Percentiles rank a stretch among this genome's conserved stretches.
These are phyloP conservation scores for Ophiostoma perfectum DNA, from an alignment of 2,329 filamentous ascomycete species.

Conservation along the genomic window DNA sequence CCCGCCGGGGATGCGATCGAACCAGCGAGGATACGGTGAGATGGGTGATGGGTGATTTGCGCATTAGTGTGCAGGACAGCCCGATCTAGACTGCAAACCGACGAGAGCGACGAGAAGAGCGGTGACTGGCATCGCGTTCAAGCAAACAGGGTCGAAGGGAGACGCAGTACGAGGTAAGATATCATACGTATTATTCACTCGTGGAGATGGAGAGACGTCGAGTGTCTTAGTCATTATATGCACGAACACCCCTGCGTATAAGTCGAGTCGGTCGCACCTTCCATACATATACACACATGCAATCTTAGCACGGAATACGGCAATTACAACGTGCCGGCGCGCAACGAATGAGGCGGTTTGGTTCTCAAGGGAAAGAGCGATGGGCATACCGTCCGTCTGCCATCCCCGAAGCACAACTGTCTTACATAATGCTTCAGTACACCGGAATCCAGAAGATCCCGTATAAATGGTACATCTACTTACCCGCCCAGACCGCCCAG, in stretches of 20 bases:
- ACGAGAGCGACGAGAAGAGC: not conserved
- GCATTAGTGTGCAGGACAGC: not conserved
- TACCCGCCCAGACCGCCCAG: too few relatives aligned
- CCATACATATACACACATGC: not conserved
- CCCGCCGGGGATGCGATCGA: not conserved
- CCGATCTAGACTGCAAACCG: not conserved
- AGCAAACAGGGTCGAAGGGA: not conserved
- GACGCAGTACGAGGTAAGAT: not conserved
- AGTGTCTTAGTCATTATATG: conserved; percentile 2
- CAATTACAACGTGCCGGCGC: not conserved
- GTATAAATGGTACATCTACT: too few relatives aligned
- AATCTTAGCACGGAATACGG: not conserved
- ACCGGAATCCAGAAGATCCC: too few relatives aligned
- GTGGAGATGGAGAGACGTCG: not conserved
- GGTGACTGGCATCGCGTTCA: not conserved
- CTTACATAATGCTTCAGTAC: not conserved
- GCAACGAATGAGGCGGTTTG: not conserved
- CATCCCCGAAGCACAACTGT: not conserved
- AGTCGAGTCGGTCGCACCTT: conserved; percentile 7
- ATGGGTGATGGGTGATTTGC: not conserved
- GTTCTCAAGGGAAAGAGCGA: not conserved
- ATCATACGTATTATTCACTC: too few relatives aligned
- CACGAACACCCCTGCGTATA: conserved; percentile 2
- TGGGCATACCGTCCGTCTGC: not conserved
- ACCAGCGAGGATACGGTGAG: not conserved